Percentiles rank a stretch among this genome's conserved stretches.
These are phyloP conservation scores for Nicotiana obtusifolia DNA, from an alignment of 257 asterid species.

Conservation along the genomic window DNA sequence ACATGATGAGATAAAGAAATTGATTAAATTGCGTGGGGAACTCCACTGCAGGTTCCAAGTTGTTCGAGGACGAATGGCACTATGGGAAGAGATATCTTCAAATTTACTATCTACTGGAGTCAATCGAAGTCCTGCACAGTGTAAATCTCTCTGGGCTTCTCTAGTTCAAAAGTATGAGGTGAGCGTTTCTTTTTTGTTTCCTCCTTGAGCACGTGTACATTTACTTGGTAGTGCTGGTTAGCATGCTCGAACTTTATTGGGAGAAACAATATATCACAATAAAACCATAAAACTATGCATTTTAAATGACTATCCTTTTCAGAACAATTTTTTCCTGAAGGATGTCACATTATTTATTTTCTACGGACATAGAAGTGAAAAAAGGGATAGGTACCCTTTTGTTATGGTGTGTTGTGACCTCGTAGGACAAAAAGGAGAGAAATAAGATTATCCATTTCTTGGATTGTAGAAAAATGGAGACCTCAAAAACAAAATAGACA, in stretches of 20 bases:
- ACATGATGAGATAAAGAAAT: constrained; percentile 74
- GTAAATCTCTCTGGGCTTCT: constrained; percentile 97
- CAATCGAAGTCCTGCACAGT: constrained; percentile 76
- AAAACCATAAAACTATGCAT: constrained; percentile 1
- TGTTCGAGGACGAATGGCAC: constrained; percentile 88
- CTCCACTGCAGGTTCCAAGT: constrained; percentile 83
- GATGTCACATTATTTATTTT: background rate
- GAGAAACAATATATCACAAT: background rate
- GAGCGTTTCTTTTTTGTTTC: constrained; percentile 15
- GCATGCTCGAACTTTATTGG: background rate
- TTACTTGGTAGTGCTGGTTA: background rate
- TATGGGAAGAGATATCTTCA: constrained; percentile 95
- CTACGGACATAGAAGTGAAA: background rate
- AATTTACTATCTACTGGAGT: constrained; percentile 54
- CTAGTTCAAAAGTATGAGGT: constrained; percentile 94
- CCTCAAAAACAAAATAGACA: background rate
- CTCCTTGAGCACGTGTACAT: background rate
- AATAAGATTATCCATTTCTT: background rate
- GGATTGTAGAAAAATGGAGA: background rate
- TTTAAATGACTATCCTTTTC: background rate
- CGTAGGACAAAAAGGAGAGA: background rate
- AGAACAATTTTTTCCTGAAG: background rate
- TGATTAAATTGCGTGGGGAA: constrained; percentile 77
- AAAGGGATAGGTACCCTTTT: background rate
- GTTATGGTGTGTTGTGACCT: background rate